A percentile compares a stretch with the other conserved stretches of the same genome.
Evolutionary conservation across 176 grass and related monocot genomes (phyloP).

Genomic region (Microstegium vimineum): DNA sequence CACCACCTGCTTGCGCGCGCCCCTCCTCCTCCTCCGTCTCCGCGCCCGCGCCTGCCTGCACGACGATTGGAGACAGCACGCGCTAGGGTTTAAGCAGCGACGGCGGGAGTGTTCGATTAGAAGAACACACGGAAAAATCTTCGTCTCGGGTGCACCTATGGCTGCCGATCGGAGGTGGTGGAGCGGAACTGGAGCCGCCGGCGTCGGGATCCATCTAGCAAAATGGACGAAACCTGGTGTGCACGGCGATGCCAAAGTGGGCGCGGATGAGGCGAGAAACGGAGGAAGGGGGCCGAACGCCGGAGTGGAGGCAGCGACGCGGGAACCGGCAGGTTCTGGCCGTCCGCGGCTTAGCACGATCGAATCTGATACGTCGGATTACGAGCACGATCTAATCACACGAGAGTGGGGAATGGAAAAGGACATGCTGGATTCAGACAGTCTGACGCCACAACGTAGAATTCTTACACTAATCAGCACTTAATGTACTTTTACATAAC

Average conservation of each 20-base stretch:
- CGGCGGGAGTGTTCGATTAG: neutral
- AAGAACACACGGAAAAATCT: neutral
- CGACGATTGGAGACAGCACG: neutral
- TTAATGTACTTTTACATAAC: rapidly evolving
- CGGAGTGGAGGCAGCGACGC: neutral
- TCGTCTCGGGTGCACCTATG: conserved; percentile 8
- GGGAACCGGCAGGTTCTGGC: neutral
- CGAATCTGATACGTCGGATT: conserved; percentile 13
- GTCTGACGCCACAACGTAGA: conserved; percentile 86
- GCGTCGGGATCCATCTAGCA: conserved; percentile 25
- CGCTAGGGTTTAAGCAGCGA: conserved; percentile 42
- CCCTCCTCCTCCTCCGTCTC: conserved; percentile 9
- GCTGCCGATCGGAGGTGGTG: neutral
- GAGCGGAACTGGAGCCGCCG: neutral
- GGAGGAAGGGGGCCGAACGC: neutral
- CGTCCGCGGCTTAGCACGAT: neutral
- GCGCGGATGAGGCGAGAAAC: neutral
- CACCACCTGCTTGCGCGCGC: conserved; percentile 24
- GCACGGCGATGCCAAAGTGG: neutral
- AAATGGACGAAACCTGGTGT: neutral
- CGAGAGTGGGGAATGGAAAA: neutral
- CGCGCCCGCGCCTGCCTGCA: conserved; percentile 9
- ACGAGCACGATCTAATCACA: neutral
- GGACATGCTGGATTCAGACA: too few relatives aligned
- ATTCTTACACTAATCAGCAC: conserved; percentile 81